These are phyloP conservation scores for Cyclotella cryptica DNA, from an alignment of 108 stramenopile genomes.

Conservation along the genomic window DNA sequence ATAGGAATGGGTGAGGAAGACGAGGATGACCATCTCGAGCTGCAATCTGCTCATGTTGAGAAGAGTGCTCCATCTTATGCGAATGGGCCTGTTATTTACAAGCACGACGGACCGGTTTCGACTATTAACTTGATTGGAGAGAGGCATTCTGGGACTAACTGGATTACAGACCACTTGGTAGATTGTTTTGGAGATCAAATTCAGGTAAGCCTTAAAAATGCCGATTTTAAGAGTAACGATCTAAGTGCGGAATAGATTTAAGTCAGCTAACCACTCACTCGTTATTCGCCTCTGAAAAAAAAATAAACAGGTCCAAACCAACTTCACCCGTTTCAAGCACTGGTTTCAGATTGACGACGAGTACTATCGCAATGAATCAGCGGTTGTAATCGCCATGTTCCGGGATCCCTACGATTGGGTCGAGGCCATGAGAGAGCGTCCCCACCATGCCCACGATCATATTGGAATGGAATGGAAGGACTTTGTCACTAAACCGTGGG, in stretches of 20 bases:
- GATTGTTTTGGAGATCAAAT: slow-evolving; percentile 15
- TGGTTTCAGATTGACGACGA: slow-evolving; percentile 48
- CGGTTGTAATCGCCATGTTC: slow-evolving; percentile 50
- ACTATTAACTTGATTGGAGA: slow-evolving; percentile 50
- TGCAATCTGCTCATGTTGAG: neutral
- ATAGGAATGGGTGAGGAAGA: neutral
- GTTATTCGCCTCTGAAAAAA: neutral
- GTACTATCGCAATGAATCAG: slow-evolving; percentile 22
- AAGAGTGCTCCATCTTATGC: neutral
- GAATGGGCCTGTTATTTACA: slow-evolving; percentile 9
- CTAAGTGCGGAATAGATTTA: neutral
- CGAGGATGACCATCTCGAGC: neutral
- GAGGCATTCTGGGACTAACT: slow-evolving; percentile 52
- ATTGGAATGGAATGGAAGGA: slow-evolving; percentile 35
- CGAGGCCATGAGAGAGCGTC: slow-evolving; percentile 47
- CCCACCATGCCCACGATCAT: slow-evolving; percentile 50
- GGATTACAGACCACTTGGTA: slow-evolving; percentile 51
- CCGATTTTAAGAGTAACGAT: neutral
- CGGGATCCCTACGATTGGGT: slow-evolving; percentile 54
- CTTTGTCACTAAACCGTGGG: slow-evolving; percentile 55
- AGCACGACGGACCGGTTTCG: slow-evolving; percentile 11
- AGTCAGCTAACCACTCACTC: neutral
- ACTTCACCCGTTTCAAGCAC: slow-evolving; percentile 37
- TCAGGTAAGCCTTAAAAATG: slow-evolving; percentile 17
- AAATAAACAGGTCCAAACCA: neutral